Evolutionary conservation across 495 filamentous ascomycete species (phyloP).

Genomic region (Aspergillus mulundensis): DNA sequence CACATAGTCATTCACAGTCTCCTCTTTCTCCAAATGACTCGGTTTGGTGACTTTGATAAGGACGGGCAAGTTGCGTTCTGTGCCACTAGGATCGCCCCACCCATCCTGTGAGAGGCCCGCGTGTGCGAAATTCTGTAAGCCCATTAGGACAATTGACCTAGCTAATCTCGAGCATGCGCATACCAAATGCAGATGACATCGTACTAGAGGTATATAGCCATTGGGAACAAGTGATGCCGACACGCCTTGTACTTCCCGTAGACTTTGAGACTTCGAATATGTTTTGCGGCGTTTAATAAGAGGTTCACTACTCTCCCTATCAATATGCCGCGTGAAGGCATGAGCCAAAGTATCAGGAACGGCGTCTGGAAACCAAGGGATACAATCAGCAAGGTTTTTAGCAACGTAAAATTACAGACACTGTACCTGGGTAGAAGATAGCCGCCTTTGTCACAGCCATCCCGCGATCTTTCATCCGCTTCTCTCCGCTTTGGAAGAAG

Average conservation of each 20-base stretch:
- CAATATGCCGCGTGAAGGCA: conserved; percentile 19
- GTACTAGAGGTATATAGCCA: conserved; percentile 38
- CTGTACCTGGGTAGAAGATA: conserved; percentile 23
- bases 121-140: conserved; percentile 19
- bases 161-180: conserved; percentile 4
- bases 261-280: conserved; percentile 16
- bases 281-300: conserved; percentile 39
- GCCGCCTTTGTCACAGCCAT: conserved; percentile 28
- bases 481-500: neutral
- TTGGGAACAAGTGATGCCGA: conserved; percentile 21
- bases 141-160: neutral
- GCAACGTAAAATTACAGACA: neutral
- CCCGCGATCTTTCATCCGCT: conserved; percentile 3
- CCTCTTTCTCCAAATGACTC: neutral
- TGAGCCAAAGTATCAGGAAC: conserved; percentile 24
- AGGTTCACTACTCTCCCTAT: conserved; percentile 15
- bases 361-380: conserved; percentile 18
- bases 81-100: neutral
- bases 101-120: neutral
- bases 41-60: conserved; percentile 10
- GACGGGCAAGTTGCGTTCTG: conserved; percentile 19
- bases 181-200: conserved; percentile 33
- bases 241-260: conserved; percentile 19
- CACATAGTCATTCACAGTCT: conserved; percentile 7
- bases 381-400: conserved; percentile 9